Percentiles rank a stretch among this genome's conserved stretches.
Conservation (phyloP, 495 filamentous ascomycete species). For the Pyronema domesticum region DNA sequence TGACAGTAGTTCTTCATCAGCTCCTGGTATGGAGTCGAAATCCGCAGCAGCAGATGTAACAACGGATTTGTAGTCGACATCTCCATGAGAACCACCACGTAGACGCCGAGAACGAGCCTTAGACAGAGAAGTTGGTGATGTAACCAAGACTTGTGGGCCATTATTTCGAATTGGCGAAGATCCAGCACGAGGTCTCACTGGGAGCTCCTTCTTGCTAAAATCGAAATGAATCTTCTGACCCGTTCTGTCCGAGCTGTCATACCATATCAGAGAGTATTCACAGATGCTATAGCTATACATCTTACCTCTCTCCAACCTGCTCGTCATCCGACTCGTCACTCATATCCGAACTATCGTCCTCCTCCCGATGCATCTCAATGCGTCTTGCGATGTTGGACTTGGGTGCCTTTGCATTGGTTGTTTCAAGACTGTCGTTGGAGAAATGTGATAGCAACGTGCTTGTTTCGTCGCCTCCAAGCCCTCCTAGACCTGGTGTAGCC, state of each 20-base stretch:
- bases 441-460: slow-evolving; percentile 26
- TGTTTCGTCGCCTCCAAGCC: background rate
- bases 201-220: slow-evolving; percentile 67
- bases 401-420: slow-evolving; percentile 27
- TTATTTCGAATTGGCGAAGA: slow-evolving; percentile 61
- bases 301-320: slow-evolving; percentile 1
- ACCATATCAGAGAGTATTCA: slow-evolving; percentile 14
- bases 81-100: slow-evolving; percentile 22
- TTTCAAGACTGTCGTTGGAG: slow-evolving; percentile 32
- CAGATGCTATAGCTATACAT: slow-evolving; percentile 21
- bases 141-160: slow-evolving; percentile 37
- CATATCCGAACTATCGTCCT: slow-evolving; percentile 91
- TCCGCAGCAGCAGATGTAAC: slow-evolving; percentile 14
- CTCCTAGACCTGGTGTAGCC: slow-evolving; percentile 44
- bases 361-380: slow-evolving; percentile 63
- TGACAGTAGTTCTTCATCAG: slow-evolving; percentile 21
- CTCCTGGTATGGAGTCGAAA: slow-evolving; percentile 11
- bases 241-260: slow-evolving; percentile 28
- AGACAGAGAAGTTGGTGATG: slow-evolving; percentile 34
- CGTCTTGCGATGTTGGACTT: slow-evolving; percentile 4
- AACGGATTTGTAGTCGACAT: slow-evolving; percentile 20
- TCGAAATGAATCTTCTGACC: slow-evolving; percentile 56
- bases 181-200: slow-evolving; percentile 65
- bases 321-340: slow-evolving; percentile 89
- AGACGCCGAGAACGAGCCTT: slow-evolving; percentile 19